Percentiles rank a stretch among this genome's conserved stretches.
phyloP scores from a whole-genome alignment of 768 basidiomycete genomes.

The Amanita jacksonii region DNA sequence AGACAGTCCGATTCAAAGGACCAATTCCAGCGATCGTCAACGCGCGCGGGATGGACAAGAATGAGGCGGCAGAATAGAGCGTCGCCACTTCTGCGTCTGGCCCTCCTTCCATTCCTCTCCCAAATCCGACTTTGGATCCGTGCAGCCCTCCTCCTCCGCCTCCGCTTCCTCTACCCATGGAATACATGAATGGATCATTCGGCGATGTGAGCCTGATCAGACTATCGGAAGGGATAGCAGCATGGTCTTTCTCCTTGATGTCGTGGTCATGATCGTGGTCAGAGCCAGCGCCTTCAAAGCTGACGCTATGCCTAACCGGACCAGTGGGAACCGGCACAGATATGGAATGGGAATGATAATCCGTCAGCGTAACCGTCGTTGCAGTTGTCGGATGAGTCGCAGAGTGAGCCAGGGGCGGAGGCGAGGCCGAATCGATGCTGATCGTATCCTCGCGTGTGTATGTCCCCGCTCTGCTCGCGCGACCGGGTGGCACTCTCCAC shows the following conservation, averaged over 20 bases:
- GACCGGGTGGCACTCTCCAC: constrained; percentile 62
- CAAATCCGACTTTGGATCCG: neutral
- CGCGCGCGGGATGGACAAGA: constrained; percentile 55
- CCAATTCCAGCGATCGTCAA: constrained; percentile 13
- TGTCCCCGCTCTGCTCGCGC: constrained; percentile 24
- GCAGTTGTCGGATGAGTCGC: too few relatives aligned
- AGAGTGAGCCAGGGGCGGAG: too few relatives aligned
- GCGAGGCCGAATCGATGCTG: too few relatives aligned
- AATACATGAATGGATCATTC: constrained; percentile 48
- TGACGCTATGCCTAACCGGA: constrained; percentile 2
- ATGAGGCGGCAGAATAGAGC: constrained; percentile 76
- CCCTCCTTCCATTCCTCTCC: constrained; percentile 23
- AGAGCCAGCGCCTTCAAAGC: neutral
- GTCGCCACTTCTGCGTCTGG: constrained; percentile 76
- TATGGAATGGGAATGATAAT: too few relatives aligned
- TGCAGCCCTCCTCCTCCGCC: neutral
- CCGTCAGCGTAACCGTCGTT: too few relatives aligned
- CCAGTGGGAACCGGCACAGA: constrained; percentile 1
- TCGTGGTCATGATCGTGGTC: constrained; percentile 18
- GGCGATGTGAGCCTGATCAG: constrained; percentile 62
- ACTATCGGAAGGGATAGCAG: constrained; percentile 62
- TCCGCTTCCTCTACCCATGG: constrained; percentile 12
- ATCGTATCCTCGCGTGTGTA: constrained; percentile 4
- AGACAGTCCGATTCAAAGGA: constrained; percentile 26
- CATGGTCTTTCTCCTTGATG: constrained; percentile 25